Evolutionary conservation across 495 filamentous ascomycete genomes (phyloP), one percentile per base, ranked within the genome.

Genomic region (Neurospora sp.): DNA sequence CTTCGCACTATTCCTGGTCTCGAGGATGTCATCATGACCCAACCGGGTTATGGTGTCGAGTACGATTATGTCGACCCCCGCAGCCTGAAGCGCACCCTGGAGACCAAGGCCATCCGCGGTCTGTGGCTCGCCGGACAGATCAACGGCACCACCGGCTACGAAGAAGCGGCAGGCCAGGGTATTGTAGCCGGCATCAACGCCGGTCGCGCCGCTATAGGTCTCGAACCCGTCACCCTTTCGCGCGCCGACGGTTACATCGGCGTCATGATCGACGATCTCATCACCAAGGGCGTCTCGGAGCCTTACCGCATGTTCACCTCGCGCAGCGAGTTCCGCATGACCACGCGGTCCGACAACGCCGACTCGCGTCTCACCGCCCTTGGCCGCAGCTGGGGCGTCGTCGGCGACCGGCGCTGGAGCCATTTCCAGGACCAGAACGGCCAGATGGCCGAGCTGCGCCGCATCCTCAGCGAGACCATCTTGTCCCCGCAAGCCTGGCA

Each of bases 281-380:
- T 97, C 82, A 99, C 96, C 39, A 98, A 98, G 82, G 96, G 96
- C 66, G 95, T 99, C 14, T 93, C 92, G 10, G 96, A 99, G 82
- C 96, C 96, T 0, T 99, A 99, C 83, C 90, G 96, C 74, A 98
- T 99, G 96, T 99, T 99, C 86, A 98, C 96, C 9, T 93, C 93
- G 20, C 91, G 96, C 72, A 95, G 91, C 83, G 96, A 99, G 82
- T 99, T 96, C 84, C 93, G 96, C 70, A 94, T 99, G 87, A 91
- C 90, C 40, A 89, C 93, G 10, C 91, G 96, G 71, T 89, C 95
- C 70, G 96, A 99, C 84, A 98, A 99, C 80, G 96, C 96, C 49
- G 96, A 99, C 82, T 78, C 90, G 5, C 91, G 96, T 9, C 88
- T 99, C 27, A 98, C 96, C 5, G 87, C 88, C 8, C 89, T 90